Evolutionary conservation across 2,329 filamentous ascomycete genomes (phyloP).

Genomic region (Juglanconis sp.): DNA sequence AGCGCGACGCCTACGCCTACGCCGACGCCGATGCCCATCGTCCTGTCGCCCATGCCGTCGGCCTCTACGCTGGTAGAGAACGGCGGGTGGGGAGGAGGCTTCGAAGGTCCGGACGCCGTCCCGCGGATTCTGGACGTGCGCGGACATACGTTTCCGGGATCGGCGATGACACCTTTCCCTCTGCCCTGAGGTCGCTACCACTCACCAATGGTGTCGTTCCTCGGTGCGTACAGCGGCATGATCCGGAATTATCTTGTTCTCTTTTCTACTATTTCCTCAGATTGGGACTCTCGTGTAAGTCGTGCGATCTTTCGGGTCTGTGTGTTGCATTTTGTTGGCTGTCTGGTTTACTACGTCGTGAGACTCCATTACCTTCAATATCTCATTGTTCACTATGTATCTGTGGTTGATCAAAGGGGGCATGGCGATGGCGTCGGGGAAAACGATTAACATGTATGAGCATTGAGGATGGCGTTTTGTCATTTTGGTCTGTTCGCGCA

Average conservation of each 20-base stretch:
- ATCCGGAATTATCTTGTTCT: not conserved
- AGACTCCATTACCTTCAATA: not conserved
- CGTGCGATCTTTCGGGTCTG: too few species aligned
- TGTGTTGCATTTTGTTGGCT: not conserved
- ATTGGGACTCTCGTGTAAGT: too few species aligned
- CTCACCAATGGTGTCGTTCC: not conserved
- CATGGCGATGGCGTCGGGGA: slow-evolving; percentile 4
- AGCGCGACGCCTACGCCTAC: not conserved
- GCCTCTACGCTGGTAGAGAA: slow-evolving; percentile 8
- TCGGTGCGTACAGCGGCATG: not conserved
- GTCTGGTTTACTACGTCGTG: not conserved
- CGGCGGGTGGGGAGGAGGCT: not conserved
- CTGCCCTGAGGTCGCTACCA: not conserved
- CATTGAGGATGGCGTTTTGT: slow-evolving; percentile 1
- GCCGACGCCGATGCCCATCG: not conserved
- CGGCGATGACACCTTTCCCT: not conserved
- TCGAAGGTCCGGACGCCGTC: slow-evolving; percentile 2
- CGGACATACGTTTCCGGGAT: slow-evolving; percentile 7
- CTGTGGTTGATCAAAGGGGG: not conserved
- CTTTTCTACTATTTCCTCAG: not conserved
- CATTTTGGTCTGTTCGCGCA: not conserved
- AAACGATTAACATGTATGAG: not conserved
- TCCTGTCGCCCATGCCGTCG: slow-evolving; percentile 5
- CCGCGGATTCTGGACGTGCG: slow-evolving; percentile 4
- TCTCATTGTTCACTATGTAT: not conserved